Evolutionary conservation across 768 basidiomycete genomes (phyloP).

Genomic region (Clathrus columnatus): DNA sequence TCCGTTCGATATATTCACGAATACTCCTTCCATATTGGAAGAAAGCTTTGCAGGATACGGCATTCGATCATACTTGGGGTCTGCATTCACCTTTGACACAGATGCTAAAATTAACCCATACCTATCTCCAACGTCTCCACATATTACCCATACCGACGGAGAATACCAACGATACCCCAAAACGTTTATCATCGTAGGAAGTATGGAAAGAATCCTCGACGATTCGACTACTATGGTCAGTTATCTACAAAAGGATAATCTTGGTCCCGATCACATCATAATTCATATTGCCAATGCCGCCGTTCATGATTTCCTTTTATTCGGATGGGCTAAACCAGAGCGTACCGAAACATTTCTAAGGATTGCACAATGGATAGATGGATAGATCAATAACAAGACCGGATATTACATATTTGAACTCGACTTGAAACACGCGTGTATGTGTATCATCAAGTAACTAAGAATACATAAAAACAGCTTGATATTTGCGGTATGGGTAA

Average conservation of each 20-base stretch:
- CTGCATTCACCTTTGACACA: background rate
- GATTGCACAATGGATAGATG: background rate
- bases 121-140: background rate
- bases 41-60: background rate
- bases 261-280: background rate
- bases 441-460: background rate
- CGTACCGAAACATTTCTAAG: background rate
- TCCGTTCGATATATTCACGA: slow-evolving; percentile 1
- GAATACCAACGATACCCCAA: slow-evolving; percentile 21
- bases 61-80: background rate
- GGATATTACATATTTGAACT: too few relatives aligned
- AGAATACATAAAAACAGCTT: background rate
- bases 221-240: slow-evolving; percentile 17
- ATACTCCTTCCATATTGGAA: background rate
- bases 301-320: background rate
- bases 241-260: background rate
- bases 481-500: background rate
- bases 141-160: background rate
- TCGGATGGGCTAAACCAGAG: background rate
- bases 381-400: too few relatives aligned
- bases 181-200: slow-evolving; percentile 22
- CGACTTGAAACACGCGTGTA: background rate
- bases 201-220: slow-evolving; percentile 23
- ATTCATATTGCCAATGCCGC: background rate
- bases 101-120: slow-evolving; percentile 1